A percentile compares a stretch with the other conserved stretches of the same genome.
These are phyloP conservation scores for Xylariaceae sp. DNA, from an alignment of 2,329 filamentous ascomycete genomes.

Conservation along the genomic window DNA sequence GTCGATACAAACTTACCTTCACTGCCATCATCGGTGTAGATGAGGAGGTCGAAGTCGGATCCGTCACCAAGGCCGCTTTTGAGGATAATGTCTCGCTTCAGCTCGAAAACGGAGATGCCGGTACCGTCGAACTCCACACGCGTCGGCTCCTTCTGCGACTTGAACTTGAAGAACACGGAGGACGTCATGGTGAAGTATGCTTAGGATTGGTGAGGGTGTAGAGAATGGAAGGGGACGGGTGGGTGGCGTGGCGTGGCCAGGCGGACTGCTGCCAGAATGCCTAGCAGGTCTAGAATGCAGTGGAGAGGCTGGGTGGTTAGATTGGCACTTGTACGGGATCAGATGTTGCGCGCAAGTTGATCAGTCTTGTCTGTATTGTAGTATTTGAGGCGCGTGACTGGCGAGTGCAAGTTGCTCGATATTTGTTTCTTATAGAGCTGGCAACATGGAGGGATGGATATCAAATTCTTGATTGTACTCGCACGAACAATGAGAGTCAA, in stretches of 20 bases:
- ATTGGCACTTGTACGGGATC: slow-evolving; percentile 16
- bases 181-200: slow-evolving; percentile 69
- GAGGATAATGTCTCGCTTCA: slow-evolving; percentile 97
- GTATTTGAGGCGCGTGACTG: slow-evolving; percentile 10
- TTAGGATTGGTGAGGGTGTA: not conserved
- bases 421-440: slow-evolving; percentile 28
- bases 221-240: no score
- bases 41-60: slow-evolving; percentile 91
- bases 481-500: slow-evolving; percentile 29
- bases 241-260: no score
- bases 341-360: slow-evolving; percentile 16
- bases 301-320: slow-evolving; percentile 7
- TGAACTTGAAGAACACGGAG: slow-evolving; percentile 99
- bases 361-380: slow-evolving; percentile 16
- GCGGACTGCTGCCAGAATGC: no score
- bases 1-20: slow-evolving; percentile 63
- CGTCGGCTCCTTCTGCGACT: slow-evolving; percentile 93
- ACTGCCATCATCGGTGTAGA: slow-evolving; percentile 86
- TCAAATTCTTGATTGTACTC: slow-evolving; percentile 36
- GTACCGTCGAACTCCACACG: slow-evolving; percentile 96
- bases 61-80: slow-evolving; percentile 92
- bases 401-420: slow-evolving; percentile 18
- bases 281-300: no score
- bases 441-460: slow-evolving; percentile 31
- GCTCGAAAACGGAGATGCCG: slow-evolving; percentile 94